Percentiles rank a stretch among this genome's conserved stretches.
Conservation (phyloP, 176 grass and related monocot genomes). For the Calamus simplicifolius region DNA sequence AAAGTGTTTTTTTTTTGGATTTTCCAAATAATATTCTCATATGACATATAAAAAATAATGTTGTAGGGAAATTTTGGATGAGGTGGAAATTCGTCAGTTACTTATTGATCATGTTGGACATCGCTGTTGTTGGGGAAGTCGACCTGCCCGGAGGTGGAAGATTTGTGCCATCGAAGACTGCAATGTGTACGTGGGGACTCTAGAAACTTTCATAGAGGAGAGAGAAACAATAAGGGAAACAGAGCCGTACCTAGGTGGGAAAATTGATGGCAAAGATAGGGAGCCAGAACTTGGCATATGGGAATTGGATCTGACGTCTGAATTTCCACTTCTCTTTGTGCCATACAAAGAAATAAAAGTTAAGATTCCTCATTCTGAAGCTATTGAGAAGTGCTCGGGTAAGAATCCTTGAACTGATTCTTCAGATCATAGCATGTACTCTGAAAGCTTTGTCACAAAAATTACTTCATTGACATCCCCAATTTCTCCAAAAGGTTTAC, state of each 20-base stretch:
- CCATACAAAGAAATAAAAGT: conserved; percentile 68
- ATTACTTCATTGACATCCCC: not conserved
- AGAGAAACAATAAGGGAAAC: conserved; percentile 49
- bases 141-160: conserved; percentile 72
- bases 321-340: conserved; percentile 81
- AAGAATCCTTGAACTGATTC: conserved; percentile 12
- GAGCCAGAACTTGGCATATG: conserved; percentile 47
- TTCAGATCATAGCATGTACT: not conserved
- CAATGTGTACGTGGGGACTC: conserved; percentile 75
- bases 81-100: conserved; percentile 77
- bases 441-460: not conserved
- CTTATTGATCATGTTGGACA: conserved; percentile 81
- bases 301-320: conserved; percentile 82
- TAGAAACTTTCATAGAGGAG: conserved; percentile 92
- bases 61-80: conserved; percentile 65
- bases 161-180: conserved; percentile 73
- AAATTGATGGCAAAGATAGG: conserved; percentile 65
- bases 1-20: no score
- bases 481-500: no score
- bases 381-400: conserved; percentile 78
- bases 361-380: conserved; percentile 88
- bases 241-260: conserved; percentile 44
- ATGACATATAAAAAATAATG: not conserved
- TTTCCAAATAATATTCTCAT: no score
- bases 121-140: conserved; percentile 84